phyloP scores from a whole-genome alignment of 495 filamentous ascomycete species.

The Amphirosellinia nigrospora region DNA sequence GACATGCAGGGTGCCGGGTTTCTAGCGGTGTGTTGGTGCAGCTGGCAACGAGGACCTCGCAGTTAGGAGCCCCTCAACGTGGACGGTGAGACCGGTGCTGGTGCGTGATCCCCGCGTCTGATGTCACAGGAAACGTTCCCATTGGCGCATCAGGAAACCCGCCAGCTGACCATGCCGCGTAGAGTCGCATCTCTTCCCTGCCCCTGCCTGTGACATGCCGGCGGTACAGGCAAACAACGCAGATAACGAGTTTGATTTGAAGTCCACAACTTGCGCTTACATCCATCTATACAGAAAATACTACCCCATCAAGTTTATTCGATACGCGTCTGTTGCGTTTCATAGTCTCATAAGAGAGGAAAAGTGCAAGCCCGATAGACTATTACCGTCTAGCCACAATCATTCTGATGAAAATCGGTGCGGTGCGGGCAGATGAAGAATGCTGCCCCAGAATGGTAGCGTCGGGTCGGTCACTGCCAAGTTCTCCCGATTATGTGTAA shows the following conservation, averaged over 20 bases:
- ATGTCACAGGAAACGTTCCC: slow-evolving; percentile 5
- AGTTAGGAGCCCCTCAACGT: slow-evolving; percentile 1
- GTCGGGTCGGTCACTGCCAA: background rate
- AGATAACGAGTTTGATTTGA: background rate
- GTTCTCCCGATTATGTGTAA: slow-evolving; percentile 1
- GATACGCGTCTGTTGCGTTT: background rate
- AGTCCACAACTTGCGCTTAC: background rate
- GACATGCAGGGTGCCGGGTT: slow-evolving; percentile 1
- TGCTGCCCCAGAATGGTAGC: background rate
- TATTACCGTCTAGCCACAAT: background rate
- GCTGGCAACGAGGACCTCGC: background rate
- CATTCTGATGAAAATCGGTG: background rate
- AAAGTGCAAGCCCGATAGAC: background rate
- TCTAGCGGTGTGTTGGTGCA: slow-evolving; percentile 6
- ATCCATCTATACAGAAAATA: background rate
- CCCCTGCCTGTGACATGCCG: background rate
- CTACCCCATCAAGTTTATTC: background rate
- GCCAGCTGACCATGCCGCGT: background rate
- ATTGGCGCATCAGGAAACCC: background rate
- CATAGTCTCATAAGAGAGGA: background rate
- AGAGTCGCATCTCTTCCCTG: background rate
- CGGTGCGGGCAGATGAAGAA: background rate
- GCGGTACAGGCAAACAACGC: background rate
- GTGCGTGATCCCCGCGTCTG: slow-evolving; percentile 8
- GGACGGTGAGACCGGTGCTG: slow-evolving; percentile 4